phyloP scores from a whole-genome alignment of 2,329 filamentous ascomycete genomes.

The Hymenoscyphus albidus region DNA sequence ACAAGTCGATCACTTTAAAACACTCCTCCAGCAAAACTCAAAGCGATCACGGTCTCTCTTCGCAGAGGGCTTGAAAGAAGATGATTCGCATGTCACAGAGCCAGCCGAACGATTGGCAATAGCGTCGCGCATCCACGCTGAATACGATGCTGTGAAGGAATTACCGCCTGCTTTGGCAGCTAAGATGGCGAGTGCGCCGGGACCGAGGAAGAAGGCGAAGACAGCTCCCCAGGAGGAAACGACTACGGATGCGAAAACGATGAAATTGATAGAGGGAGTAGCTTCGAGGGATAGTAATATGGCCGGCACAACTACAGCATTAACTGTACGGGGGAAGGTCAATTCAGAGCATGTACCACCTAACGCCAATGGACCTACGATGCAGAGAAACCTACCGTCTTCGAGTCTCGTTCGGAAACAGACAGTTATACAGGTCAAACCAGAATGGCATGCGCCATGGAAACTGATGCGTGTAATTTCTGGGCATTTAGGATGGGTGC shows the following conservation, averaged over 20 bases:
- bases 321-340: conserved; percentile 49
- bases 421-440: conserved; percentile 65
- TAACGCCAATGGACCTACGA: conserved; percentile 53
- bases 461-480: conserved; percentile 98
- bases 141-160: conserved; percentile 75
- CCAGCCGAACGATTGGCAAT: conserved; percentile 30
- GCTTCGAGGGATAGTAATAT: conserved; percentile 38
- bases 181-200: conserved; percentile 68
- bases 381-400: conserved; percentile 46
- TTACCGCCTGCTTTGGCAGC: conserved; percentile 75
- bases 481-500: conserved; percentile 93
- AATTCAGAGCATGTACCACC: conserved; percentile 40
- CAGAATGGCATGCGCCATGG: conserved; percentile 97
- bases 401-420: conserved; percentile 56
- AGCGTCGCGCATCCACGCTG: conserved; percentile 40
- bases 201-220: conserved; percentile 57
- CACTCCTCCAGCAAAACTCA: conserved; percentile 41
- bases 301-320: conserved; percentile 50
- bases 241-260: conserved; percentile 45
- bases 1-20: conserved; percentile 34
- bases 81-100: conserved; percentile 26
- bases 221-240: conserved; percentile 39
- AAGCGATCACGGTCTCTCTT: conserved; percentile 41
- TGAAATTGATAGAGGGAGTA: conserved; percentile 65
- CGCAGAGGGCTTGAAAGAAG: conserved; percentile 28